phyloP scores from a whole-genome alignment of 139 green algal species.

The Micromonas commoda region DNA sequence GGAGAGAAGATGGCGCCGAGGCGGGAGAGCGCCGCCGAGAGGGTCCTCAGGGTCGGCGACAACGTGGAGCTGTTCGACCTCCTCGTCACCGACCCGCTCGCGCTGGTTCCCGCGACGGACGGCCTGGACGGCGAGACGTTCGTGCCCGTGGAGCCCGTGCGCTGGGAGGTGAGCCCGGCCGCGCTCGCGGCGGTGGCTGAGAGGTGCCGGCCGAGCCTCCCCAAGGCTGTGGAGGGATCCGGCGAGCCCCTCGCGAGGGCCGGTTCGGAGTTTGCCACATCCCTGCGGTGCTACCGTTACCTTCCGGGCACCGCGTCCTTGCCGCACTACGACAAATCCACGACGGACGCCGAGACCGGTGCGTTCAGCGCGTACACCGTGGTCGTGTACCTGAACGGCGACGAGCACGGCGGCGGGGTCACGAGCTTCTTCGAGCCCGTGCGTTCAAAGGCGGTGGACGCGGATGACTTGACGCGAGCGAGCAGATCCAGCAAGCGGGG shows the following conservation, averaged over 20 bases:
- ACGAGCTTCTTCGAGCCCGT: background rate
- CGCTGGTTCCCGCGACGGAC: background rate
- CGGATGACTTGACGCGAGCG: no score
- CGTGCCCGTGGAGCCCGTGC: background rate
- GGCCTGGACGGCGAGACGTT: background rate
- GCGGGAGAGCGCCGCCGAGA: background rate
- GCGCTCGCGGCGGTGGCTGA: background rate
- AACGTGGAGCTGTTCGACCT: background rate
- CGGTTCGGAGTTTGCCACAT: background rate
- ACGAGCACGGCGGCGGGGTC: background rate
- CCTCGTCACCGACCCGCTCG: background rate
- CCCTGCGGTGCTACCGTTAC: conserved; percentile 2
- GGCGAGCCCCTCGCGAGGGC: background rate
- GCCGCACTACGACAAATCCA: conserved; percentile 6
- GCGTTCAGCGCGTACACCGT: conserved; percentile 6
- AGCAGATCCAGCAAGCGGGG: background rate
- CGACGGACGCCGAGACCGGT: background rate
- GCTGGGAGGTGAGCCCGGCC: background rate
- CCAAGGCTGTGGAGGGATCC: background rate
- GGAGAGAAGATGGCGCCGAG: no score
- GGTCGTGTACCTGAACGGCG: background rate
- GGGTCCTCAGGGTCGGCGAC: background rate
- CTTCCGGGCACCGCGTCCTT: background rate
- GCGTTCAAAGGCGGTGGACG: no score
- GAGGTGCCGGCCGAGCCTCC: background rate